Evolutionary conservation across 306 rosid species (phyloP).

Genomic region (Gleditsia sinensis): DNA sequence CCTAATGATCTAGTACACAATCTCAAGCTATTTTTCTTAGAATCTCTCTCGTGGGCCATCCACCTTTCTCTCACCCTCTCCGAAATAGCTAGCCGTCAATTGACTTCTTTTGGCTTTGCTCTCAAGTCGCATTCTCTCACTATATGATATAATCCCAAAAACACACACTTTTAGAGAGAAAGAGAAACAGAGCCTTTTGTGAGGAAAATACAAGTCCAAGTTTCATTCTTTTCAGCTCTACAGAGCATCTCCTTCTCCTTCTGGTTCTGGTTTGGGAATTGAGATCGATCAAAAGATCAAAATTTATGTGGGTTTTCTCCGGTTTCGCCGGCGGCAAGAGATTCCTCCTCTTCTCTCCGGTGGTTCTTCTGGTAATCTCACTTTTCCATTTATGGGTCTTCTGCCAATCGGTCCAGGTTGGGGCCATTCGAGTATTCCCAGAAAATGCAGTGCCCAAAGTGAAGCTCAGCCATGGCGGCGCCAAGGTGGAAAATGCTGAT

Average conservation of each 20-base stretch:
- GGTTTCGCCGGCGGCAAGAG: constrained; percentile 43
- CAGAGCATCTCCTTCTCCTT: background rate
- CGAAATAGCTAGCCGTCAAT: constrained; percentile 47
- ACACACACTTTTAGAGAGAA: background rate
- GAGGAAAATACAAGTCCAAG: constrained; percentile 7
- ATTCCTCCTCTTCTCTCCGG: constrained; percentile 36
- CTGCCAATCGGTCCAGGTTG: constrained; percentile 43
- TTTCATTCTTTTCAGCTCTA: constrained; percentile 15
- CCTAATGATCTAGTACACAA: no score
- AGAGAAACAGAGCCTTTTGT: constrained; percentile 12
- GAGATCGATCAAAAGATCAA: constrained; percentile 4
- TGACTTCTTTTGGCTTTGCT: constrained; percentile 31
- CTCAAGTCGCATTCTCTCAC: constrained; percentile 38
- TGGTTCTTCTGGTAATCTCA: constrained; percentile 38
- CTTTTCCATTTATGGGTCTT: constrained; percentile 57
- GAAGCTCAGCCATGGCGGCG: constrained; percentile 23
- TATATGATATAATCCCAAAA: background rate
- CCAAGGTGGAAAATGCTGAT: no score
- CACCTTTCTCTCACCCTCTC: background rate
- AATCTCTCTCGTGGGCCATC: constrained; percentile 49
- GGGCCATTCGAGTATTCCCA: constrained; percentile 54
- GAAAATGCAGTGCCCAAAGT: constrained; percentile 31
- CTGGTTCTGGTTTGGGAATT: background rate
- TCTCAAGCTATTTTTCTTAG: background rate
- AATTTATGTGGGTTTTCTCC: constrained; percentile 41